Evolutionary conservation across 2,329 filamentous ascomycete genomes (phyloP).

Genomic region (Fusarium continuum): DNA sequence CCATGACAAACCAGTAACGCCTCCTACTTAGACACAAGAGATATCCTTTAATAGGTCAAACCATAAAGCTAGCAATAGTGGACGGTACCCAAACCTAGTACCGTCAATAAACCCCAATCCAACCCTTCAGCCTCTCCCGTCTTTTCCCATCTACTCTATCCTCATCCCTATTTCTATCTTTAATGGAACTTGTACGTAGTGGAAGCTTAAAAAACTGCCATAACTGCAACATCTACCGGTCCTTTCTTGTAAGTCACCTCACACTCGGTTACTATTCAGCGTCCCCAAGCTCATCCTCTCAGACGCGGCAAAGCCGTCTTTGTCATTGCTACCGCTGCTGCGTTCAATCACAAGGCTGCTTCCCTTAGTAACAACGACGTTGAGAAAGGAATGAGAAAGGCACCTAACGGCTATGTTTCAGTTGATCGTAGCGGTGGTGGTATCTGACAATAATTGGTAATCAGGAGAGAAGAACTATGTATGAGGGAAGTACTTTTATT

Average conservation of each 20-base stretch:
- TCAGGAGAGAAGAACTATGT: too few relatives aligned
- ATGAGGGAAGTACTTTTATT: background rate
- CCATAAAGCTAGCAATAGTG: too few relatives aligned
- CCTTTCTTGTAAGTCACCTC: slow-evolving; percentile 34
- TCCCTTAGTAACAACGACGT: slow-evolving; percentile 54
- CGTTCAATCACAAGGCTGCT: slow-evolving; percentile 49
- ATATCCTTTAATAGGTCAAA: too few relatives aligned
- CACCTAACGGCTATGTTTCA: slow-evolving; percentile 57
- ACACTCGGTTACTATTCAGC: too few relatives aligned
- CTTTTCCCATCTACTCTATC: background rate
- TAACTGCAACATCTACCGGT: slow-evolving; percentile 26
- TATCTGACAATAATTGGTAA: slow-evolving; percentile 43
- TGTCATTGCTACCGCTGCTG: slow-evolving; percentile 43
- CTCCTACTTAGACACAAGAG: background rate
- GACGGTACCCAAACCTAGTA: too few relatives aligned
- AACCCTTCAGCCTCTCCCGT: background rate
- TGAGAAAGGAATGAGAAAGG: slow-evolving; percentile 51
- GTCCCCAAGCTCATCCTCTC: background rate
- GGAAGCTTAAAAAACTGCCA: slow-evolving; percentile 7
- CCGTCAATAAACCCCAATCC: slow-evolving; percentile 19
- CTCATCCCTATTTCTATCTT: too few relatives aligned
- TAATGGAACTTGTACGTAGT: background rate
- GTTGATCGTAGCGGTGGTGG: slow-evolving; percentile 63
- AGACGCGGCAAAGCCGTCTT: slow-evolving; percentile 53
- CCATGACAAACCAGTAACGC: background rate